phyloP scores from a whole-genome alignment of 805 yeast species.

The Brettanomyces bruxellensis region DNA sequence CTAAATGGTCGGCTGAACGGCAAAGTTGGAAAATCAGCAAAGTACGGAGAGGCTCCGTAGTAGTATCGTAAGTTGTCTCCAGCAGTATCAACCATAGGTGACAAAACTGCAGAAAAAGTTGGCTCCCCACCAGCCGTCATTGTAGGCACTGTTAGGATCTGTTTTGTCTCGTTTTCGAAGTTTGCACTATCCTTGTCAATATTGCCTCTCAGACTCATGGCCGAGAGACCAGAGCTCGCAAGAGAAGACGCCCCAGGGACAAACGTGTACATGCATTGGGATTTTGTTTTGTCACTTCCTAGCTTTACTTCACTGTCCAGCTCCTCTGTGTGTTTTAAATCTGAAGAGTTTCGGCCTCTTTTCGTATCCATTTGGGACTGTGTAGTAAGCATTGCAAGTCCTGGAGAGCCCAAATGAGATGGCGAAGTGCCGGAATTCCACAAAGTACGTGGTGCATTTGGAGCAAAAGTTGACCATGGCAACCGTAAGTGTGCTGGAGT shows the following conservation, averaged over 20 bases:
- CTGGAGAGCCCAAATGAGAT: not conserved
- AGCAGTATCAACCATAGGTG: not conserved
- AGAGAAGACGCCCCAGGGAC: not conserved
- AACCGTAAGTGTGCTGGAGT: not conserved
- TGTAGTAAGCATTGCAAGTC: not conserved
- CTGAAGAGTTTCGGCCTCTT: not conserved
- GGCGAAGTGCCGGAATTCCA: not conserved
- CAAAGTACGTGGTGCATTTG: slow-evolving; percentile 1
- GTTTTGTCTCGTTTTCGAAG: not conserved
- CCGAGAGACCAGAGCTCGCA: not conserved
- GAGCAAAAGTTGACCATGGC: not conserved
- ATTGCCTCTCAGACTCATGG: not conserved
- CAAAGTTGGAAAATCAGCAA: slow-evolving; percentile 4
- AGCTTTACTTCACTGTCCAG: not conserved
- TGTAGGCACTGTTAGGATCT: not conserved
- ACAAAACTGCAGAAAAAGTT: not conserved
- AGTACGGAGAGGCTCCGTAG: slow-evolving; percentile 5
- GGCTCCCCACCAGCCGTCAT: not conserved
- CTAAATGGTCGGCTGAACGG: slow-evolving; percentile 4
- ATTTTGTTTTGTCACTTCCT: not conserved
- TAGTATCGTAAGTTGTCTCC: not conserved
- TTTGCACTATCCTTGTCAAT: not conserved
- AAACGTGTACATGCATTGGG: not conserved
- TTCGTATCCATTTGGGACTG: not conserved
- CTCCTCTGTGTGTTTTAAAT: not conserved